phyloP scores from a whole-genome alignment of 306 rosid species.

The Trifolium subterraneum region DNA sequence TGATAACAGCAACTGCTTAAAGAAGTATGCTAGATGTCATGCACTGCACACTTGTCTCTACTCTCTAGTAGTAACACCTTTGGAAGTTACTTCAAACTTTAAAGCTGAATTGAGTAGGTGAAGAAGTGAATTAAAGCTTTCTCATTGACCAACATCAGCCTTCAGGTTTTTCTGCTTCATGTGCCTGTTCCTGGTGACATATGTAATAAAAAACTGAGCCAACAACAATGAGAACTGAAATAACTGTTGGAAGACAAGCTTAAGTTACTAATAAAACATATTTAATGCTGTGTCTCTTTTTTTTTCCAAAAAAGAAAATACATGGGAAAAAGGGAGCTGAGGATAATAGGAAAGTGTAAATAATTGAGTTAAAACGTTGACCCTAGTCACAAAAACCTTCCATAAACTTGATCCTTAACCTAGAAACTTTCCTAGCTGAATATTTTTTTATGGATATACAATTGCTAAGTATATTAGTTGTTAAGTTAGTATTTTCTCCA shows the following conservation, averaged over 20 bases:
- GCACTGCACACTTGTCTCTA: slow-evolving; percentile 40
- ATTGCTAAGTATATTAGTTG: background rate
- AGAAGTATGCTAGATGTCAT: background rate
- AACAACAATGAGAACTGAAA: slow-evolving; percentile 28
- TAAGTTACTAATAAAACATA: slow-evolving; percentile 18
- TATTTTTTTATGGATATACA: background rate
- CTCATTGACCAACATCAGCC: slow-evolving; percentile 45
- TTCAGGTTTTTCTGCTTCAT: slow-evolving; percentile 48
- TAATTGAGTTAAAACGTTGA: slow-evolving; percentile 29
- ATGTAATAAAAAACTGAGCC: slow-evolving; percentile 38
- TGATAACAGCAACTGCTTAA: background rate
- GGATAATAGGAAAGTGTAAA: slow-evolving; percentile 34
- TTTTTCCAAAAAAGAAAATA: background rate
- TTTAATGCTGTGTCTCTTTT: slow-evolving; percentile 21
- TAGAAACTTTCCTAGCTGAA: slow-evolving; percentile 5
- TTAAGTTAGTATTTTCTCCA: background rate
- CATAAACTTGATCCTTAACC: slow-evolving; percentile 24
- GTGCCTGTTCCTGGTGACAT: slow-evolving; percentile 45
- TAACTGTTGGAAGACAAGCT: slow-evolving; percentile 24
- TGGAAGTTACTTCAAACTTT: slow-evolving; percentile 45
- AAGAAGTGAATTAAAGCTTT: slow-evolving; percentile 25
- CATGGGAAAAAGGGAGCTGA: background rate
- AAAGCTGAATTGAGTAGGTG: slow-evolving; percentile 36
- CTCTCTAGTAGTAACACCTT: slow-evolving; percentile 21
- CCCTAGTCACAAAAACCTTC: background rate